phyloP scores from a whole-genome alignment of 352 stramenopile species.

The Pythium periplocum region DNA sequence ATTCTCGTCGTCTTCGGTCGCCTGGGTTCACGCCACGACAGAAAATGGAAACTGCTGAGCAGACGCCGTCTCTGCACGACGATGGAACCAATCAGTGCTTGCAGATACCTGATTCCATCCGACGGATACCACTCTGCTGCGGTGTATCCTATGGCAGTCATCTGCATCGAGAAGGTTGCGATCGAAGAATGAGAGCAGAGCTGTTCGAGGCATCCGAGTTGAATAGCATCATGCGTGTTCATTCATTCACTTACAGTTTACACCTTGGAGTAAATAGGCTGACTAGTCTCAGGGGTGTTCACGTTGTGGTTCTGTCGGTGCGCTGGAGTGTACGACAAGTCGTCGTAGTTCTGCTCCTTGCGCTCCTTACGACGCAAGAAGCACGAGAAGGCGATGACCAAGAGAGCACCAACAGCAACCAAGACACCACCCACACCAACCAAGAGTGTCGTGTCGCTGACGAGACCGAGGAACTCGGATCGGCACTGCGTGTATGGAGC shows the following conservation, averaged over 20 bases:
- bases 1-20: too few species aligned
- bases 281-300: slow-evolving; percentile 1
- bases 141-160: too few species aligned
- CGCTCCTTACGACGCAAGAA: slow-evolving; percentile 28
- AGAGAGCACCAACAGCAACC: slow-evolving; percentile 29
- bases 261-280: slow-evolving; percentile 5
- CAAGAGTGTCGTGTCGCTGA: slow-evolving; percentile 31
- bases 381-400: slow-evolving; percentile 41
- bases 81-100: too few species aligned
- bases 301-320: slow-evolving; percentile 1
- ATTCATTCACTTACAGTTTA: neutral
- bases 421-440: slow-evolving; percentile 34
- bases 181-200: too few species aligned
- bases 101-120: too few species aligned
- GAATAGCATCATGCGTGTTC: too few species aligned
- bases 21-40: too few species aligned
- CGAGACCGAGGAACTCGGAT: slow-evolving; percentile 36
- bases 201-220: too few species aligned
- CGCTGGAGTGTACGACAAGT: slow-evolving; percentile 2
- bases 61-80: too few species aligned
- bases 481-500: slow-evolving; percentile 48
- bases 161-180: too few species aligned
- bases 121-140: too few species aligned
- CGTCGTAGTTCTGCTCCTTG: slow-evolving; percentile 5
- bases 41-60: too few species aligned